Evolutionary conservation across 1,284 basidiomycete genomes (phyloP), one percentile per base, ranked within the genome.

Genomic region (Marasmius oreades): DNA sequence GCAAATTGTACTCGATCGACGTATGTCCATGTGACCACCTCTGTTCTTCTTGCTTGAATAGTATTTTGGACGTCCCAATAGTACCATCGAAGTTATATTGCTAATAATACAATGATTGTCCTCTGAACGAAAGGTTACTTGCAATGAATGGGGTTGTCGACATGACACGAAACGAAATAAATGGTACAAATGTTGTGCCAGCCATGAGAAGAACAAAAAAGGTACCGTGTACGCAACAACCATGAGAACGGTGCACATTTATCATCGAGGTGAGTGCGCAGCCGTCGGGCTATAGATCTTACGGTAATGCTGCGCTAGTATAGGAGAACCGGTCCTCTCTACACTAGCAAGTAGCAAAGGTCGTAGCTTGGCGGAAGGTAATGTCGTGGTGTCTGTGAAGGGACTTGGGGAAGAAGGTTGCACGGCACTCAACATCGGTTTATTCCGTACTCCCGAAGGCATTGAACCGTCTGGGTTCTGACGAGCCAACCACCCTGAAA

Each of bases 401-500:
- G 55, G 43, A 12, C 51, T 20, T 36, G 62, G 60, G 42, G 60
- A 61, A n/a, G 44, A 48, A 12, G 62, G 60, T 42, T 36, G 51
- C 7, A 63, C 61, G 7, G 61, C 61, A 56, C 61, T 63, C 22
- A 61, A 37, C 51, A 57, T 44, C 12, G 58, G 60, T 34, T 55
- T 52, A 24, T 59, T 59, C 20, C 51, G 55, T 4, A 50, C 24
- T 14, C 51, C 59, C 22, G 42, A 36, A 33, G 62, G 62, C 51
- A 63, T 61, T 5, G 54, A 55, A 20, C 62, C 62, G 34, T 61
- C 58, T 33, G 58, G 24, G 18, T 55, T 52, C 45, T 63, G 62
- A n/a, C 52, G 52, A 33, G 62, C 46, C 34, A 60, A 44, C 62
- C 62, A 63, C 5, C 53, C 55, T 8, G 60, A 34, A 11, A 63